Percentiles rank a stretch among this genome's conserved stretches.
Evolutionary conservation across 2,329 filamentous ascomycete species (phyloP).

Genomic region (Xylaria sp.): DNA sequence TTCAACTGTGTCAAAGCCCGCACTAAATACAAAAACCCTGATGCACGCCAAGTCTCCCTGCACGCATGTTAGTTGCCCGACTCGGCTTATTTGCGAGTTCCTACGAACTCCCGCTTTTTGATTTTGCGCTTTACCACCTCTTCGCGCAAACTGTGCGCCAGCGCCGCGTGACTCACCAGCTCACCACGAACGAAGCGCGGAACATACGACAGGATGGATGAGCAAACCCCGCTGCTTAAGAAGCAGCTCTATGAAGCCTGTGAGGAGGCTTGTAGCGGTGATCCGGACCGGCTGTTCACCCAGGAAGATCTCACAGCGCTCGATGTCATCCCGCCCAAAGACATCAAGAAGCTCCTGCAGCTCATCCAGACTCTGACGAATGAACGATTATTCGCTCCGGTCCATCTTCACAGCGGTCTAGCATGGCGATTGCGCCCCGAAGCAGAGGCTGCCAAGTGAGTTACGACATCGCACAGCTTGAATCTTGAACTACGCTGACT

Average conservation of each 20-base stretch:
- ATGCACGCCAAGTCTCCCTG: background rate
- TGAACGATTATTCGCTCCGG: slow-evolving; percentile 63
- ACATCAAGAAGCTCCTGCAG: slow-evolving; percentile 59
- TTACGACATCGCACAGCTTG: slow-evolving; percentile 23
- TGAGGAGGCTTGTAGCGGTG: slow-evolving; percentile 51
- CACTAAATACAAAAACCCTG: background rate
- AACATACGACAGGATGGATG: slow-evolving; percentile 35
- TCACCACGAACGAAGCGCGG: slow-evolving; percentile 1
- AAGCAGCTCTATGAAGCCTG: slow-evolving; percentile 62
- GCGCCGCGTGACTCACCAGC: slow-evolving; percentile 18
- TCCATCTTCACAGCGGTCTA: slow-evolving; percentile 50
- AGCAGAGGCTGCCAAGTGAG: slow-evolving; percentile 67
- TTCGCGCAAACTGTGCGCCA: slow-evolving; percentile 18
- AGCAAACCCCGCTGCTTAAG: slow-evolving; percentile 52
- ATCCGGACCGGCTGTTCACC: slow-evolving; percentile 56
- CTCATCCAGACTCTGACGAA: slow-evolving; percentile 64
- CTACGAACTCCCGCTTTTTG: slow-evolving; percentile 31
- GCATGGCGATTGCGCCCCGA: slow-evolving; percentile 64
- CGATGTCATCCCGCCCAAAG: slow-evolving; percentile 61
- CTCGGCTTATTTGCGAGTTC: slow-evolving; percentile 31
- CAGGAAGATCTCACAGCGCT: slow-evolving; percentile 64
- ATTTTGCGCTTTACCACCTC: slow-evolving; percentile 29
- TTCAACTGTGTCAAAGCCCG: background rate
- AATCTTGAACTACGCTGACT: background rate
- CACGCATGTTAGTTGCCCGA: slow-evolving; percentile 27